Percentiles rank a stretch among this genome's conserved stretches.
These are phyloP conservation scores for Sapria himalayana DNA, from an alignment of 345 rosid species.

Conservation along the genomic window DNA sequence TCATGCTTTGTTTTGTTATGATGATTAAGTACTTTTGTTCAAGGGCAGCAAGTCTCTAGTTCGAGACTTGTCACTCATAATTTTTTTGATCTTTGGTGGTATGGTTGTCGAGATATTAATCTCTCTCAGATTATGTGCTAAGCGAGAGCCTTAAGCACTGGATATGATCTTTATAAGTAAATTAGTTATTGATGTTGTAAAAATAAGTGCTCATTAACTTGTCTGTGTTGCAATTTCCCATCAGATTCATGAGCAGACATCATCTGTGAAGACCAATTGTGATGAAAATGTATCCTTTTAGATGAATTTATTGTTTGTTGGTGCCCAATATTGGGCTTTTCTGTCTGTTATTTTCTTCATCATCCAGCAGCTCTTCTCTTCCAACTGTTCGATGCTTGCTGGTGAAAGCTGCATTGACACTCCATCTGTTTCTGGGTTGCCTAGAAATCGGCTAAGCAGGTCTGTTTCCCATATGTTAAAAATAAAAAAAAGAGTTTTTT, in stretches of 20 bases:
- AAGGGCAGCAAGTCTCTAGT: too few relatives aligned
- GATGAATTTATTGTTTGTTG: conserved; percentile 5
- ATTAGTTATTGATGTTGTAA: conserved; percentile 6
- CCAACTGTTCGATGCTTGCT: conserved; percentile 18
- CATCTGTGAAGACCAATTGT: conserved; percentile 27
- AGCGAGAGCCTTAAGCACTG: too few relatives aligned
- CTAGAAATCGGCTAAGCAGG: conserved; percentile 61
- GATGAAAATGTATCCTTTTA: conserved; percentile 49
- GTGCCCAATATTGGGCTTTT: background rate
- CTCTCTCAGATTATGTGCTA: too few relatives aligned
- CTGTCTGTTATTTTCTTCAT: conserved; percentile 25
- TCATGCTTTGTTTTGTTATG: too few relatives aligned
- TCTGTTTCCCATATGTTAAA: too few relatives aligned
- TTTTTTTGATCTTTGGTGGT: too few relatives aligned
- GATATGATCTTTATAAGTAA: background rate
- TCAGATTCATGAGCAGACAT: conserved; percentile 57
- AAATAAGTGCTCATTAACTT: too few relatives aligned
- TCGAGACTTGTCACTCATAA: too few relatives aligned
- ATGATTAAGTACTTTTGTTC: too few relatives aligned
- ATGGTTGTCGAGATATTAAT: too few relatives aligned
- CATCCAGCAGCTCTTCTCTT: conserved; percentile 24
- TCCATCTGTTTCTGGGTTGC: conserved; percentile 41
- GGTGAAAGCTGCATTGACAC: conserved; percentile 26
- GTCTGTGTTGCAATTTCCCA: conserved; percentile 11
- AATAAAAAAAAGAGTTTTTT: too few relatives aligned